Percentiles rank a stretch among this genome's conserved stretches.
Conservation (phyloP, 345 rosid species). For the Corchorus capsularis region DNA sequence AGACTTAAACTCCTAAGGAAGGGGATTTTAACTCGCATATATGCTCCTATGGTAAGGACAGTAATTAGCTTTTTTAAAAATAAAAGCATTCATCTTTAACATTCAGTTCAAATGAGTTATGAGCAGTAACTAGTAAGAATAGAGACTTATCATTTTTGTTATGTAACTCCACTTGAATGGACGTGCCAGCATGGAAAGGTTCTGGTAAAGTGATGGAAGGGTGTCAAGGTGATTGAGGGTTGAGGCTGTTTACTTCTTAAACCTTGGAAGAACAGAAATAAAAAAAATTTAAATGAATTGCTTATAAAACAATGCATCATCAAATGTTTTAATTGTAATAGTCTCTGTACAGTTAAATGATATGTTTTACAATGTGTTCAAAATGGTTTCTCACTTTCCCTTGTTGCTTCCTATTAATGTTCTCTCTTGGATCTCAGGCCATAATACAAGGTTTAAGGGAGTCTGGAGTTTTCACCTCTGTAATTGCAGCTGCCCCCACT, state of each 20-base stretch:
- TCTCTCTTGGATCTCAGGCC: conserved; percentile 43
- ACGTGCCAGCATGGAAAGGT: neutral
- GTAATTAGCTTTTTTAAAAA: neutral
- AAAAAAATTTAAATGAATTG: neutral
- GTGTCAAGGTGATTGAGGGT: neutral
- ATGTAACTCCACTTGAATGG: neutral
- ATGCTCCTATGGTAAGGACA: conserved; percentile 83
- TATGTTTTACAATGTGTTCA: neutral
- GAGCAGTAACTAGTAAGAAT: neutral
- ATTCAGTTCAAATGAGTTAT: neutral
- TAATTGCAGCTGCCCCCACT: conserved; percentile 57
- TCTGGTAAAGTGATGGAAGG: neutral
- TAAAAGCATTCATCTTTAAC: neutral
- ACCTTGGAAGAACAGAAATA: neutral
- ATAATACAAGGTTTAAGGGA: conserved; percentile 81
- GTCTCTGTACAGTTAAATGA: neutral
- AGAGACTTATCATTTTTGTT: neutral
- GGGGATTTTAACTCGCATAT: conserved; percentile 83
- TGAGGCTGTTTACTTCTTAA: neutral
- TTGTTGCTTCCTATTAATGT: neutral
- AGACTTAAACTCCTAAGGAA: conserved; percentile 75
- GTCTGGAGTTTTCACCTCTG: conserved; percentile 78
- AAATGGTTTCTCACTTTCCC: neutral
- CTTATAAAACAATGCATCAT: neutral
- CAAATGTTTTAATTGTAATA: too few species aligned